Evolutionary conservation across 2,329 filamentous ascomycete species (phyloP).

Genomic region (Ilyonectria sp.): DNA sequence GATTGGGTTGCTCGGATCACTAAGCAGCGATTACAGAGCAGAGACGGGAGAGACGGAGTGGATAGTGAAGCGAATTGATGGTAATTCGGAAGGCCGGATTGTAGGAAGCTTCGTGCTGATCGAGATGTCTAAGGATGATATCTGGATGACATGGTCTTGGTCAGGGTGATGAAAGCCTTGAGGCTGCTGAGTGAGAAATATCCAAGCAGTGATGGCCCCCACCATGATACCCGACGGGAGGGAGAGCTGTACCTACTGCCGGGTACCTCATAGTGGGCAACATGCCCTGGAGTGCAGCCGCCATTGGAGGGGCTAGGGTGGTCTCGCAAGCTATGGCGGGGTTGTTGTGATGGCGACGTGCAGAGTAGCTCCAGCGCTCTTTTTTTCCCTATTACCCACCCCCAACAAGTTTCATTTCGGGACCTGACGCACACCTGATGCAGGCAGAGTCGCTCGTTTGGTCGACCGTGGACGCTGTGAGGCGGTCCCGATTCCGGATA

Average conservation of each 20-base stretch:
- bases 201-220: slow-evolving; percentile 13
- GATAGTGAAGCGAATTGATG: not conserved
- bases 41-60: not conserved
- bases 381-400: not conserved
- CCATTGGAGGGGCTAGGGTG: slow-evolving; percentile 1
- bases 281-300: not conserved
- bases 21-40: not conserved
- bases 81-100: not conserved
- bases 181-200: slow-evolving; percentile 25
- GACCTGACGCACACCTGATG: not conserved
- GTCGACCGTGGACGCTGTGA: not conserved
- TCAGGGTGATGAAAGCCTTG: slow-evolving; percentile 19
- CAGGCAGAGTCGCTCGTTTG: not conserved
- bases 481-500: not conserved
- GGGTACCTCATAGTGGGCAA: not conserved
- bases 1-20: not conserved
- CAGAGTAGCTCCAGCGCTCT: not conserved
- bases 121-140: not conserved
- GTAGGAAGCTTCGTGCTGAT: not conserved
- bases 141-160: slow-evolving; percentile 9
- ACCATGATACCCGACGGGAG: not conserved
- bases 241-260: not conserved
- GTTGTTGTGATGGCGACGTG: not conserved
- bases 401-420: slow-evolving; percentile 13
- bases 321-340: slow-evolving; percentile 10